A percentile compares a stretch with the other conserved stretches of the same genome.
Conservation (phyloP, 1,284 basidiomycete genomes). For the Butyriboletus appendiculatus region DNA sequence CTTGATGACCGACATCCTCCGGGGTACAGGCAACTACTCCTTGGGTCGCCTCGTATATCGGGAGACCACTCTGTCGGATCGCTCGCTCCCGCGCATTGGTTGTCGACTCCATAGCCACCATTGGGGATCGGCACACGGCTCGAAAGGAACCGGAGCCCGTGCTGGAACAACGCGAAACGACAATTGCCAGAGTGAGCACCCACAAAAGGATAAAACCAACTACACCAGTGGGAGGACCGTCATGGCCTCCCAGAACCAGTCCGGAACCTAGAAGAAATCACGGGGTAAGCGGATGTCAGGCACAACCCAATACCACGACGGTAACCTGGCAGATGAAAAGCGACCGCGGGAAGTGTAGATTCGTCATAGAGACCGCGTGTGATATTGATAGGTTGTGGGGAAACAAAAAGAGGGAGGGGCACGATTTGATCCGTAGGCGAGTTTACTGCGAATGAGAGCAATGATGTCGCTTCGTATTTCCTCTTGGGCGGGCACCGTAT, state of each 20-base stretch:
- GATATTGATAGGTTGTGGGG: neutral
- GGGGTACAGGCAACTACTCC: neutral
- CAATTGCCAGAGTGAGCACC: neutral
- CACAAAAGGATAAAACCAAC: constrained; percentile 8
- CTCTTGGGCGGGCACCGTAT: constrained; percentile 12
- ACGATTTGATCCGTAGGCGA: neutral
- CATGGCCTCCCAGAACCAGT: neutral
- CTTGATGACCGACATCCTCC: neutral
- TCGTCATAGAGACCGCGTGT: constrained; percentile 1
- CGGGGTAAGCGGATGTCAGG: neutral
- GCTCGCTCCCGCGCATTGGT: neutral
- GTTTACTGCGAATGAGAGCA: neutral
- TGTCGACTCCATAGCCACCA: neutral
- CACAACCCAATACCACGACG: neutral
- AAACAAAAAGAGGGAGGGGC: neutral
- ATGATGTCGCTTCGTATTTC: neutral
- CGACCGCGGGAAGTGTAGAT: neutral
- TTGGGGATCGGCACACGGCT: neutral
- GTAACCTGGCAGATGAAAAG: constrained; percentile 8
- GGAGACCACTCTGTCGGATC: neutral
- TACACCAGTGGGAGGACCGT: neutral
- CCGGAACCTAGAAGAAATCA: constrained; percentile 1
- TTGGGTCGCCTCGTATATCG: neutral
- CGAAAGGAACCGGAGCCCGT: neutral
- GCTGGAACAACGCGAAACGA: neutral